Percentiles rank a stretch among this genome's conserved stretches.
These are phyloP conservation scores for Geranomyces michiganensis DNA, from an alignment of 192 early-diverging fungal genomes.

Conservation along the genomic window DNA sequence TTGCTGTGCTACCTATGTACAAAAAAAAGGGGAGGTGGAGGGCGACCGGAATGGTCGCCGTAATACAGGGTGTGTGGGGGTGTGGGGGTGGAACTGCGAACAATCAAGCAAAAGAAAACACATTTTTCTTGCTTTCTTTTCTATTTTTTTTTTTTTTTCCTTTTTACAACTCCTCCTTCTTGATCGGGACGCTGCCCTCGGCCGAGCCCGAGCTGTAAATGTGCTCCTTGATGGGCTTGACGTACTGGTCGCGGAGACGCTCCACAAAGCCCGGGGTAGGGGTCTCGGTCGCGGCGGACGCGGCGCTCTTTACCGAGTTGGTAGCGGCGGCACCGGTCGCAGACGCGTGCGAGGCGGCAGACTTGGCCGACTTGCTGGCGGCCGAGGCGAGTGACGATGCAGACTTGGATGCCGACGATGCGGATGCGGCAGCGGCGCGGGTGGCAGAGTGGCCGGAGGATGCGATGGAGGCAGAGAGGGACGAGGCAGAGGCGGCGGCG, in stretches of 20 bases:
- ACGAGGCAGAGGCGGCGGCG: not conserved
- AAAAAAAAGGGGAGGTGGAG: no score
- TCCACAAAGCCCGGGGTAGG: constrained; percentile 21
- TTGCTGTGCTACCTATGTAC: no score
- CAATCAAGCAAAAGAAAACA: no score
- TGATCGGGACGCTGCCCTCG: constrained; percentile 21
- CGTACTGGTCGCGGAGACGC: constrained; percentile 9
- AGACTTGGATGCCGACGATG: not conserved
- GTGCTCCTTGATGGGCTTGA: constrained; percentile 27
- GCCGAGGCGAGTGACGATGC: not conserved
- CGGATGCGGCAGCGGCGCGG: not conserved
- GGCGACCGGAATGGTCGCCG: no score
- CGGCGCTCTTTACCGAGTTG: not conserved
- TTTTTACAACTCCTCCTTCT: constrained; percentile 36
- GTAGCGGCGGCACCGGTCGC: constrained; percentile 3
- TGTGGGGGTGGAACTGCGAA: no score
- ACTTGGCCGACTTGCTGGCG: not conserved
- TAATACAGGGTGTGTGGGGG: no score
- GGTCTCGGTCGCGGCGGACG: constrained; percentile 8
- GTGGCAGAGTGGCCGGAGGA: not conserved
- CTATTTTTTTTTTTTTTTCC: no score
- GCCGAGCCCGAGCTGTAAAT: constrained; percentile 1
- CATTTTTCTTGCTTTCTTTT: no score
- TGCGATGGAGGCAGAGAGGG: not conserved
- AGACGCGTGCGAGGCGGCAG: constrained; percentile 2